Conservation (phyloP, 306 rosid genomes). For the Rosa multiflora region DNA sequence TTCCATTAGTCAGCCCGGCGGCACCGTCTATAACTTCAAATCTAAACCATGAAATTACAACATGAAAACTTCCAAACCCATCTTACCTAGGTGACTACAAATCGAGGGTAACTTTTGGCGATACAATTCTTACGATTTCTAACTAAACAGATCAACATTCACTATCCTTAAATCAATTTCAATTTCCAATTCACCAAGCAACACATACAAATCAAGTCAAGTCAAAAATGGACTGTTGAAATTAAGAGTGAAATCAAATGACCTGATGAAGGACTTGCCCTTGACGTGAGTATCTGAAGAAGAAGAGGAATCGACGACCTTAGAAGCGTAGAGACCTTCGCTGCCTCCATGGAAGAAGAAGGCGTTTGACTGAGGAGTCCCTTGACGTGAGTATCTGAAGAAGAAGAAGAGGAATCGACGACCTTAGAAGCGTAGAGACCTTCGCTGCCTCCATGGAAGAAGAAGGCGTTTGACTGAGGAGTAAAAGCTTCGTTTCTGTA, state of each 20-base stretch:
- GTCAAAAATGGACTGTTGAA: background rate
- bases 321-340: conserved; percentile 75
- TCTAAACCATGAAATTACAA: background rate
- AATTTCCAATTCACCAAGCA: background rate
- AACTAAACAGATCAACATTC: background rate
- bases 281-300: conserved; percentile 39
- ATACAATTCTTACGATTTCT: background rate
- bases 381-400: conserved; percentile 39
- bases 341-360: conserved; percentile 98
- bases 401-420: conserved; percentile 25
- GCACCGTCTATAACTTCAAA: conserved; percentile 13
- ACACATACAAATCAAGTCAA: background rate
- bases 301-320: conserved; percentile 27
- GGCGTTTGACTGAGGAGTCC: conserved; percentile 73
- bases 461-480: conserved; percentile 81
- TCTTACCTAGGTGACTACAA: background rate
- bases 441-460: conserved; percentile 96
- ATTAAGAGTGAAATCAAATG: background rate
- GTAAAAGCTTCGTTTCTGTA: conserved; percentile 56
- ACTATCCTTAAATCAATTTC: background rate
- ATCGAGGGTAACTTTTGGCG: background rate
- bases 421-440: conserved; percentile 65
- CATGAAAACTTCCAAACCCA: background rate
- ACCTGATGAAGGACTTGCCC: conserved; percentile 75
- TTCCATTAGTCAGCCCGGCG: conserved; percentile 26